Evolutionary conservation across 371 early-diverging fungal genomes (phyloP), one percentile per base, ranked within the genome.

Genomic region (Saksenaea oblongispora): DNA sequence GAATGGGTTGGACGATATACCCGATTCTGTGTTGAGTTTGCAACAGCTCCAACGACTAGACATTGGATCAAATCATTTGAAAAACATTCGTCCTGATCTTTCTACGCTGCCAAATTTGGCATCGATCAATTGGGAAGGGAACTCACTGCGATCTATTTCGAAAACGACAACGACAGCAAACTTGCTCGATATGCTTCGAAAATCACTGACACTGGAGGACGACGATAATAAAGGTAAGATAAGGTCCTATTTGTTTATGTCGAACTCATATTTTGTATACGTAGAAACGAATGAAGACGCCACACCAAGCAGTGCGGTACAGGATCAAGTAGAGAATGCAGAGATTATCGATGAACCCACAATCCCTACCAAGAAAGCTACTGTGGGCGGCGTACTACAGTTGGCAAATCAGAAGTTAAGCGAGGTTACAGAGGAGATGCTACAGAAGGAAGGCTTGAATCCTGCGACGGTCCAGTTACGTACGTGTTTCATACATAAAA

Each of bases 51-150:
- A 83, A 42, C 79, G 89, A 39, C 61, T 93, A 36, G 91, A 92
- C 76, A 66, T 92, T 26, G 67, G 86, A 18, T 82, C 79, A 44
- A 91, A 91, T 65, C 73, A 76, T 15, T 62, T 90, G 59, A 75
- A 73, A 55, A 24, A 58, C 31, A 71, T 89, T 17, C 87, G 86
- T 8, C 70, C 82, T 7, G 83, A 83, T 44, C 67, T 92, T 14
- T 88, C 89, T 2, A 64, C 72, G 31, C 64, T 91, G 54, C 39
- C 63, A 8, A 67, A 79, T 11, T 59, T 92, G 54, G 70, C 78
- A 15, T 68, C 77, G 11, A 67, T 89, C 36, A 70, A 68, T 1
- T 85, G 81, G 75, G 85, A 85, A 58, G 87, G 87, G 13, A 89
- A 89, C 56, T 83, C 82, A 3, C 62, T 88, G 60, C 69, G 81